These are phyloP conservation scores for Termitomyces sp. DNA, from an alignment of 768 basidiomycete genomes.

Conservation along the genomic window DNA sequence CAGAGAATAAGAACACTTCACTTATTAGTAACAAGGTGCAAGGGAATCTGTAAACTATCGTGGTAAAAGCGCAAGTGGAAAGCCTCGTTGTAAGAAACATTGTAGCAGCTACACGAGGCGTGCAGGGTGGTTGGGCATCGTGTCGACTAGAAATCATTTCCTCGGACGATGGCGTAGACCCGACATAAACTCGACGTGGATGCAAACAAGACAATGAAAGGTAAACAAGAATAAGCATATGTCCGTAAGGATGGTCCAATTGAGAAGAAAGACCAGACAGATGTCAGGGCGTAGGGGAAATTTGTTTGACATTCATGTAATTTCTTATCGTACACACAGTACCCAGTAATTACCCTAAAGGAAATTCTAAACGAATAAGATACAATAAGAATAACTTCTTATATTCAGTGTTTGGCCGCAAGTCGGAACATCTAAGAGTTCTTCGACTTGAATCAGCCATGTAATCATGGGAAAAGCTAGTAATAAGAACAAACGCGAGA, in stretches of 20 bases:
- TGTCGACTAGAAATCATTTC: conserved; percentile 4
- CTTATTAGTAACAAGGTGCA: conserved; percentile 7
- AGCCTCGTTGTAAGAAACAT: conserved; percentile 3
- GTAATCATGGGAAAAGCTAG: conserved; percentile 3
- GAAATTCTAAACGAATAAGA: conserved; percentile 11
- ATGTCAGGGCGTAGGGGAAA: conserved; percentile 8
- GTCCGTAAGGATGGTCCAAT: conserved; percentile 4
- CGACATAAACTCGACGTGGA: neutral
- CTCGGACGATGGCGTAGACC: conserved; percentile 7
- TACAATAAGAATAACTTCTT: conserved; percentile 22
- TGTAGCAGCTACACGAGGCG: conserved; percentile 11
- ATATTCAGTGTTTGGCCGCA: conserved; percentile 13
- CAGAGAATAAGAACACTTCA: conserved; percentile 6
- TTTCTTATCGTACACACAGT: conserved; percentile 15
- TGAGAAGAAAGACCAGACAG: conserved; percentile 1
- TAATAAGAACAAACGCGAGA: conserved; percentile 13
- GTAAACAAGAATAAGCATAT: conserved; percentile 1
- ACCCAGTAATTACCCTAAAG: conserved; percentile 4
- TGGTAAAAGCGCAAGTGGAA: neutral
- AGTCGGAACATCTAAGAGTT: conserved; percentile 14
- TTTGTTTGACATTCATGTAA: conserved; percentile 12
- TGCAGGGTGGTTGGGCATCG: conserved; percentile 1
- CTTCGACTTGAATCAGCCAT: conserved; percentile 10
- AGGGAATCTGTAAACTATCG: neutral
- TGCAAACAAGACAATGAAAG: conserved; percentile 4